Evolutionary conservation across 2,329 filamentous ascomycete genomes (phyloP).

Genomic region (Fusarium sp.): DNA sequence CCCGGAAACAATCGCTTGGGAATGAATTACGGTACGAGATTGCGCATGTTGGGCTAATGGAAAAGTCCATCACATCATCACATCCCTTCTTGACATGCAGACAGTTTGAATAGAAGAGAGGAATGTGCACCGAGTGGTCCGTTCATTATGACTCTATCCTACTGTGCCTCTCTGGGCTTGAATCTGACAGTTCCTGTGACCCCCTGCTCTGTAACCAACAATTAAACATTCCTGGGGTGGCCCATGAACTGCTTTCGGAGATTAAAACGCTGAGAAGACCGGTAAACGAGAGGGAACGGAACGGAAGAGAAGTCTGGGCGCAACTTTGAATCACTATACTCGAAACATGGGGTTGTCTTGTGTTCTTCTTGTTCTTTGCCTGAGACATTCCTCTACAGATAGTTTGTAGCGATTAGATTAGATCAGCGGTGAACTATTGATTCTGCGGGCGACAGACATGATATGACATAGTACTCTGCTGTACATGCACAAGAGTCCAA

Average conservation of each 20-base stretch:
- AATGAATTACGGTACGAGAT: conserved; percentile 13
- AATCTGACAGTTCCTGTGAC: background rate
- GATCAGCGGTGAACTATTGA: conserved; percentile 30
- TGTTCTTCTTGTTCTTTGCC: background rate
- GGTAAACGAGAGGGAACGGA: background rate
- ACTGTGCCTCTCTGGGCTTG: background rate
- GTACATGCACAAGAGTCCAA: background rate
- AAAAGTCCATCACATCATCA: conserved; percentile 11
- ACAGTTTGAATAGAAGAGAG: background rate
- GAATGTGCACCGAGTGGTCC: conserved; percentile 18
- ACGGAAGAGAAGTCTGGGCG: background rate
- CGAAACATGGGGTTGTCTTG: conserved; percentile 14
- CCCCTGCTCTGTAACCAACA: background rate
- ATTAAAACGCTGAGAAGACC: conserved; percentile 3
- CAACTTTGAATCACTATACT: conserved; percentile 3
- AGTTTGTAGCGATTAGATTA: conserved; percentile 4
- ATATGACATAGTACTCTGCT: background rate
- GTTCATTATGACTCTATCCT: conserved; percentile 6
- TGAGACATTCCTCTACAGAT: conserved; percentile 6
- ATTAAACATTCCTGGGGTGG: conserved; percentile 9
- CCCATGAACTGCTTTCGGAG: conserved; percentile 1
- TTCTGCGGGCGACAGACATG: background rate
- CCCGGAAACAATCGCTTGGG: conserved; percentile 6
- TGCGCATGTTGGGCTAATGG: conserved; percentile 1
- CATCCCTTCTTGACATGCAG: conserved; percentile 10